A percentile compares a stretch with the other conserved stretches of the same genome.
phyloP scores from a whole-genome alignment of 169 alveolate species.

The Eimeria mitis region DNA sequence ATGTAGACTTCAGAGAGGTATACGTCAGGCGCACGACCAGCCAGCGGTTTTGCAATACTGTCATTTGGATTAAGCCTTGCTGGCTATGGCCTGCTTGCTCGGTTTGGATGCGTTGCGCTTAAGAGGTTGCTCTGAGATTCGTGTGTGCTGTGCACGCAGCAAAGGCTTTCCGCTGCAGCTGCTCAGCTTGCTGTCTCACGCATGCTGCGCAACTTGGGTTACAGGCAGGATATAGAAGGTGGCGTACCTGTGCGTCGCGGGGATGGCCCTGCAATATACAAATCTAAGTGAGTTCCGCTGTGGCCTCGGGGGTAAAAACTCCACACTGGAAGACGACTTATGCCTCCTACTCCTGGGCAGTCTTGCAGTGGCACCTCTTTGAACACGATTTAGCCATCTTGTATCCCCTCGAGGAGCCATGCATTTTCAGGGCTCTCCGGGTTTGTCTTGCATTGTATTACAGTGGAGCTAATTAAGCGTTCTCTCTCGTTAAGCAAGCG shows the following conservation, averaged over 20 bases:
- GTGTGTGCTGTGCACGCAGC: constrained; percentile 40
- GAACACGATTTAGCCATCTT: not conserved
- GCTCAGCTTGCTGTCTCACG: constrained; percentile 75
- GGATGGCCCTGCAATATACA: constrained; percentile 57
- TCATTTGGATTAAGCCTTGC: not conserved
- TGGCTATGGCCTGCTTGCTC: not conserved
- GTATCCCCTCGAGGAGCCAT: not conserved
- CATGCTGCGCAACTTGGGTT: constrained; percentile 71
- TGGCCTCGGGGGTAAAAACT: not conserved
- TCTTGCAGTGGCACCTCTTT: not conserved
- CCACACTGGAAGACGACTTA: not conserved
- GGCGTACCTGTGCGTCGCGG: constrained; percentile 74
- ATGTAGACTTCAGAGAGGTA: constrained; percentile 71
- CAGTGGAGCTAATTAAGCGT: not conserved
- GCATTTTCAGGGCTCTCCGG: not conserved
- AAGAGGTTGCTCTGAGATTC: not conserved
- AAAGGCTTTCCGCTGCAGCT: constrained; percentile 75
- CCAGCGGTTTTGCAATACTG: not conserved
- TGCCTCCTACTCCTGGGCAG: not conserved
- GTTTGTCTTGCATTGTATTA: not conserved
- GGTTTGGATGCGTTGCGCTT: not conserved
- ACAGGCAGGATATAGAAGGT: constrained; percentile 52
- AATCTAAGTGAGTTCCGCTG: constrained; percentile 38
- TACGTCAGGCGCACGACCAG: not conserved
- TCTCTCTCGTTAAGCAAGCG: not conserved